Evolutionary conservation across 2,329 filamentous ascomycete species (phyloP), one percentile per base, ranked within the genome.

Genomic region (Neurospora crassa): DNA sequence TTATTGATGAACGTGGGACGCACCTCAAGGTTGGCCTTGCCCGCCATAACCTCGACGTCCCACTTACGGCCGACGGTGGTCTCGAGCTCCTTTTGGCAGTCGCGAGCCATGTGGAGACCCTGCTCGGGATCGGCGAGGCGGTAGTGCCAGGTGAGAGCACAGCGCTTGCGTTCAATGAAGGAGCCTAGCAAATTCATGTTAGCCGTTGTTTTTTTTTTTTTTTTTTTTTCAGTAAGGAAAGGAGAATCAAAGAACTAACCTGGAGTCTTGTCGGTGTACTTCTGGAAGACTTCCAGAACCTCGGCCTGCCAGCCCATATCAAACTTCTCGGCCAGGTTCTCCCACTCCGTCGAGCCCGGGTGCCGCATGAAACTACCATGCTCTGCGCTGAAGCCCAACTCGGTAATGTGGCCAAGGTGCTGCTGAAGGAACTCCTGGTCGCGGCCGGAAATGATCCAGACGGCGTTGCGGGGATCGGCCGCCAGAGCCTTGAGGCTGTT

Each of bases 1-100:
- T 99, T 99, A 86, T 98, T 98, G 83, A 99, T 94, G 78, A 97
- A 97, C 0, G 91, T 94, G 40, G 95, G 95, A n/a, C 96, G 91
- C 41, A 98, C 95, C 81, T 99, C 96, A 37, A 99, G 86, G 79
- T 98, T 98, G 73, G 95, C 95, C 83, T 98, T 99, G 76, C 96
- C 96, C 0, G 90, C 88, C 94, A 98, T 98, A 72, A 99, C 94
- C 77, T 98, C 95, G 3, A 98, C 92, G 68, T 97, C 94, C 88
- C 91, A 97, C 74, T 89, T 89, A 78, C 90, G 91, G 69, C 84
- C 90, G 0, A 97, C 91, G 0, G 89, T 92, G 5, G 86, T 84
- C 79, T 96, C 91, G 18, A 99, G 87, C 75, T 94, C 89, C 79
- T 91, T 91, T 74, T 94, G 91, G 78, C 93, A 96, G 79, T 94